Percentiles rank a stretch among this genome's conserved stretches.
Evolutionary conservation across 2,329 filamentous ascomycete species (phyloP).

Genomic region (Xylariaceae sp.): DNA sequence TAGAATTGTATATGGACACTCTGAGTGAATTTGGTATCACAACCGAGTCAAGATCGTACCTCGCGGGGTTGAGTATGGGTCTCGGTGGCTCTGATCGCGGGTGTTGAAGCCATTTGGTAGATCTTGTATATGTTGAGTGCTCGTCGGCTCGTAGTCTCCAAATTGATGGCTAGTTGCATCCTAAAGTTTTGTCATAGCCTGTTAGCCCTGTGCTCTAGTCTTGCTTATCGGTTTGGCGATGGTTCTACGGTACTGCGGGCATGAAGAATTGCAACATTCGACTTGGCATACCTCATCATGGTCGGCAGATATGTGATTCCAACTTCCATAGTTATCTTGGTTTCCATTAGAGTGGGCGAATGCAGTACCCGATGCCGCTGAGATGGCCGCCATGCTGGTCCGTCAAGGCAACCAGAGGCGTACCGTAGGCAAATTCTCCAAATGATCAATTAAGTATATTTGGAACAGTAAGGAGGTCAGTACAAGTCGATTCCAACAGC

Average conservation of each 20-base stretch:
- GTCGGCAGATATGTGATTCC: constrained; percentile 32
- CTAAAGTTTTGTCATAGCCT: constrained; percentile 11
- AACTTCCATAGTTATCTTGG: constrained; percentile 44
- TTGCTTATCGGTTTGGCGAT: background rate
- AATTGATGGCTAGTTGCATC: constrained; percentile 24
- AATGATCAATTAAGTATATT: no score
- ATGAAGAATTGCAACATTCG: background rate
- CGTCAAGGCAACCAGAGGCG: constrained; percentile 21
- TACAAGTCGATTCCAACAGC: no score
- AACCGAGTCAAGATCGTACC: constrained; percentile 16
- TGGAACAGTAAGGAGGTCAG: no score
- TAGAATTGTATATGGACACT: background rate
- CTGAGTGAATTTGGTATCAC: background rate
- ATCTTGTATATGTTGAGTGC: constrained; percentile 11
- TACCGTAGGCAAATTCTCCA: constrained; percentile 13
- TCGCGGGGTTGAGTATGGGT: constrained; percentile 23
- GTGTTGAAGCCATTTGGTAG: constrained; percentile 20
- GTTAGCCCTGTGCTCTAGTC: background rate
- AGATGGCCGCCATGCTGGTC: constrained; percentile 49
- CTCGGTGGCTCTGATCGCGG: constrained; percentile 21
- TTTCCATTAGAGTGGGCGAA: constrained; percentile 48
- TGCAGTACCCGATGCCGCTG: constrained; percentile 45
- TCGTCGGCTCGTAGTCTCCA: constrained; percentile 22
- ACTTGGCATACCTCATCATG: constrained; percentile 26
- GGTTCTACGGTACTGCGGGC: background rate